phyloP scores from a whole-genome alignment of 1,284 basidiomycete species.

The Austropuccinia psidii region DNA sequence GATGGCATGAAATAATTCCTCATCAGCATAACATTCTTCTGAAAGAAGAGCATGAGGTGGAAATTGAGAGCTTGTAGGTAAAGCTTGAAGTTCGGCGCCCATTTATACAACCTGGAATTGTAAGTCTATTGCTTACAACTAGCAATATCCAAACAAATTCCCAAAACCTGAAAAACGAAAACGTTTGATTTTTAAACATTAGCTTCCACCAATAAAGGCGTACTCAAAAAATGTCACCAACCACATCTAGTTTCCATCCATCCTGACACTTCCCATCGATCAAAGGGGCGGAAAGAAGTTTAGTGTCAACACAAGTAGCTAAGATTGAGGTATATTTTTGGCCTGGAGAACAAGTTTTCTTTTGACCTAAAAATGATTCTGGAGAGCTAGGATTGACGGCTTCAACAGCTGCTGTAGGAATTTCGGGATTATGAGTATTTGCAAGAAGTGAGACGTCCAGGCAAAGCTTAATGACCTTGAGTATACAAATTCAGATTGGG shows the following conservation, averaged over 20 bases:
- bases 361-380: background rate
- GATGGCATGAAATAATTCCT: no score
- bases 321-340: constrained; percentile 22
- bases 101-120: no score
- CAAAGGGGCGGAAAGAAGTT: constrained; percentile 23
- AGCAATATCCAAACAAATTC: constrained; percentile 7
- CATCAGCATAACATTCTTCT: no score
- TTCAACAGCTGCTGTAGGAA: background rate
- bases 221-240: background rate
- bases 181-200: background rate
- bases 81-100: no score
- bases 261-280: background rate
- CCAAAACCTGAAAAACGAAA: background rate
- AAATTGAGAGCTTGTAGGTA: no score
- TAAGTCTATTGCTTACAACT: no score
- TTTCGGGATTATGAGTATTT: background rate
- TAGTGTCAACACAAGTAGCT: constrained; percentile 5
- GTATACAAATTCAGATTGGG: background rate
- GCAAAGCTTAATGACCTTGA: constrained; percentile 8
- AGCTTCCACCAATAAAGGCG: background rate
- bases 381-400: background rate
- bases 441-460: constrained; percentile 1
- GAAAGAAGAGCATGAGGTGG: no score
- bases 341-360: background rate
- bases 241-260: constrained; percentile 24